Evolutionary conservation across 2,329 filamentous ascomycete genomes (phyloP), one percentile per base, ranked within the genome.

Genomic region (Epichloe elymi): DNA sequence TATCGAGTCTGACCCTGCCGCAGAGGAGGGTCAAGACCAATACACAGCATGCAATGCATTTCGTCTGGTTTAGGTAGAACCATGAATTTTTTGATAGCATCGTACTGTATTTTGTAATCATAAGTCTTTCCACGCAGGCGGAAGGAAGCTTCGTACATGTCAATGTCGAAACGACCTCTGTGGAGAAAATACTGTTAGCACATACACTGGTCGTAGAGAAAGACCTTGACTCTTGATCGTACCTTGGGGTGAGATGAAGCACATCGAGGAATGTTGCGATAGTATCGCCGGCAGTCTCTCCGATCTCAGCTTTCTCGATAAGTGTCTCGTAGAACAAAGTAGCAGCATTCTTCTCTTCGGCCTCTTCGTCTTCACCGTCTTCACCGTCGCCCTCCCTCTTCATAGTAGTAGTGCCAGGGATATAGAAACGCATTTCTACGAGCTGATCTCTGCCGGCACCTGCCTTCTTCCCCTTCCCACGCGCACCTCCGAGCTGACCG

Each of bases 31-130:
- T 98, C 93, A 37, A 98, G 76, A 50, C 94, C 93, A 57, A 98
- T 85, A 56, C 88, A 91, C 57, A 98, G 88, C 73, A 98, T 85
- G 58, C 86, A 90, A 66, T 98, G 93, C 60, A 93, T 81, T 59
- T 98, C 93, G 66, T 98, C 93, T n/a, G 93, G 93, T 72, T 98
- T 98, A 46, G 93, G 93, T 5, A 98, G 81, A 33, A 97, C 80
- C 83, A 98, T 96, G 66, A 97, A 97, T 68, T 97, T 97, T 97
- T 98, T 98, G 71, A 97, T 89, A 47, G 85, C 82, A 52, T 96
- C 88, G 70, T 96, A 98, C 67, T 96, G 89, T 58, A 98, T 97
- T 79, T 98, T 98, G 81, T 98, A 98, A 73, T 98, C 94, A 74
- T 98, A 98, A 23, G 93, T 98, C 73, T 98, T 98, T 63, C 93